A percentile compares a stretch with the other conserved stretches of the same genome.
These are phyloP conservation scores for Colletotrichum navitas DNA, from an alignment of 2,329 filamentous ascomycete species.

Conservation along the genomic window DNA sequence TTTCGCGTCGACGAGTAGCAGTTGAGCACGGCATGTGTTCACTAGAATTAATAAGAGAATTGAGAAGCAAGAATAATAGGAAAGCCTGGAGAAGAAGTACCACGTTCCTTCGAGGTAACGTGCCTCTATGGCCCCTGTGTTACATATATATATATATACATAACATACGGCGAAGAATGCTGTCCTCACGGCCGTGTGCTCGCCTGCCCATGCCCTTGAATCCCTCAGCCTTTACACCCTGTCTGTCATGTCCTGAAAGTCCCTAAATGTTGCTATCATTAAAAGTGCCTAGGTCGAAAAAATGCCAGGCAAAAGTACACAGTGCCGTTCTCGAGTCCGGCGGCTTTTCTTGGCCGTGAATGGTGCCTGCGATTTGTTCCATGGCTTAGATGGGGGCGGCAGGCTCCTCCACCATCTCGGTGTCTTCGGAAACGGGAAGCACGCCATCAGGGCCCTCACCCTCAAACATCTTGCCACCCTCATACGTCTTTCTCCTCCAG, in stretches of 20 bases:
- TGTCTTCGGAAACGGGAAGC: slow-evolving; percentile 55
- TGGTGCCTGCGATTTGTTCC: background rate
- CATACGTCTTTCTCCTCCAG: slow-evolving; percentile 74
- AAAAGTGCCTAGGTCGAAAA: background rate
- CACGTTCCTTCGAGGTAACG: background rate
- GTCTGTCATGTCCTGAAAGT: slow-evolving; percentile 26
- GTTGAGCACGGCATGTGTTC: background rate
- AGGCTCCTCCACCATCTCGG: slow-evolving; percentile 55
- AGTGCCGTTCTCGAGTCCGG: background rate
- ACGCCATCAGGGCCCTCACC: slow-evolving; percentile 68
- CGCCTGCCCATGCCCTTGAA: slow-evolving; percentile 40
- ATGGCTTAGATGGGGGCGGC: slow-evolving; percentile 9
- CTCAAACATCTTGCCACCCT: slow-evolving; percentile 64
- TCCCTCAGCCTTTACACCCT: slow-evolving; percentile 35
- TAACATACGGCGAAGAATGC: slow-evolving; percentile 33
- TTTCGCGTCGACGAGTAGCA: background rate
- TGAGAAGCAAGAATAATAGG: background rate
- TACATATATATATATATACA: slow-evolving; percentile 37
- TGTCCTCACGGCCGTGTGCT: slow-evolving; percentile 41
- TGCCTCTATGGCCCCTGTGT: slow-evolving; percentile 8
- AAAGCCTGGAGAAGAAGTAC: background rate
- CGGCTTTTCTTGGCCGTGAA: slow-evolving; percentile 4
- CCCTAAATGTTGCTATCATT: slow-evolving; percentile 17
- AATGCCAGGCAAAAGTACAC: background rate
- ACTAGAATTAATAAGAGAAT: slow-evolving; percentile 17